Evolutionary conservation across 345 rosid species (phyloP).

Genomic region (Sisymbrium altissimum): DNA sequence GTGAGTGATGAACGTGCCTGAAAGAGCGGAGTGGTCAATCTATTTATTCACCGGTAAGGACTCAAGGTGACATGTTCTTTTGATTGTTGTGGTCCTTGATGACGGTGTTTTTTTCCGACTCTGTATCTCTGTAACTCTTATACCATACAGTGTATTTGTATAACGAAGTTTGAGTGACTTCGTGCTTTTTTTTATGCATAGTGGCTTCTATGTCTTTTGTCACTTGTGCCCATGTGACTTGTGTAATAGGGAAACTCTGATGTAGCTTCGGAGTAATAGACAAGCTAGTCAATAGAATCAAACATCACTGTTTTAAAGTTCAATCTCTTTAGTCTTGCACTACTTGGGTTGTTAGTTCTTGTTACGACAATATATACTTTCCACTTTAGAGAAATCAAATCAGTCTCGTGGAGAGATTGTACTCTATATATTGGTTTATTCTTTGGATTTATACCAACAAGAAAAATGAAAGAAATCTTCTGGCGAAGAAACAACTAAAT

Average conservation of each 20-base stretch:
- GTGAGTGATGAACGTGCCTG: slow-evolving; percentile 56
- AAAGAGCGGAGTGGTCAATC: slow-evolving; percentile 5
- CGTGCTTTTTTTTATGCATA: neutral
- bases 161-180: neutral
- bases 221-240: slow-evolving; percentile 6
- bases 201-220: neutral
- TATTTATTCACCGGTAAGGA: slow-evolving; percentile 9
- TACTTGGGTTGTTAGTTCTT: too few relatives aligned
- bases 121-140: slow-evolving; percentile 4
- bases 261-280: neutral
- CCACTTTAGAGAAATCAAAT: too few relatives aligned
- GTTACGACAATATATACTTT: too few relatives aligned
- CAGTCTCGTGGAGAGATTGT: too few relatives aligned
- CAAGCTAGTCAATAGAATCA: neutral
- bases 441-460: too few relatives aligned
- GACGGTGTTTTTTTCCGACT: neutral
- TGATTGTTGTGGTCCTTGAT: slow-evolving; percentile 14
- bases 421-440: too few relatives aligned
- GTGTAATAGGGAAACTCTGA: slow-evolving; percentile 5
- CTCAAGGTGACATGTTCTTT: slow-evolving; percentile 23
- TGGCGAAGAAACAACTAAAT: too few relatives aligned
- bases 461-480: too few relatives aligned
- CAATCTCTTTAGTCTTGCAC: too few relatives aligned
- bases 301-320: too few relatives aligned
- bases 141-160: slow-evolving; percentile 9